Percentiles rank a stretch among this genome's conserved stretches.
Conservation (phyloP, 2,329 filamentous ascomycete species). For the Cadophora sp. region DNA sequence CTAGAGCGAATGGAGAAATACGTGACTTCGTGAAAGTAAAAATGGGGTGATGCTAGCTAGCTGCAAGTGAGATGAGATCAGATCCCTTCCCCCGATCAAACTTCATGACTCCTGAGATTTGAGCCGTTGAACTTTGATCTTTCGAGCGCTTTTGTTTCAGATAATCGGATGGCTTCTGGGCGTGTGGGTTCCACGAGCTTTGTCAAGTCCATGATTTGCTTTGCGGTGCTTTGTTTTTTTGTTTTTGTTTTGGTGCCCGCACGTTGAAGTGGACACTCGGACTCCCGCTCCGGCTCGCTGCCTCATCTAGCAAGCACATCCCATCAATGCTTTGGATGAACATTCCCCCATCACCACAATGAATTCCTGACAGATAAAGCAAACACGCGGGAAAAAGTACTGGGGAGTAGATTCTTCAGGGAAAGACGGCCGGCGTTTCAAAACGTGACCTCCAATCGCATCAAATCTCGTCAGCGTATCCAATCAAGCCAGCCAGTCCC, state of each 20-base stretch:
- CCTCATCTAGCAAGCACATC: background rate
- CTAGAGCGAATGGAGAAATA: background rate
- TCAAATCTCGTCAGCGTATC: background rate
- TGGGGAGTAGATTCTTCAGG: background rate
- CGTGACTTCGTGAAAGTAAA: background rate
- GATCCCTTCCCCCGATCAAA: background rate
- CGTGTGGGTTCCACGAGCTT: background rate
- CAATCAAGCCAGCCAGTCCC: background rate
- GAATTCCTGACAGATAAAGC: background rate
- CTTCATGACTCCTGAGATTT: constrained; percentile 3
- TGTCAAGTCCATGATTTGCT: background rate
- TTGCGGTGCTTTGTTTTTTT: background rate
- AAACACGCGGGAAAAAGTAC: background rate
- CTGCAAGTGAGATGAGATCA: constrained; percentile 2
- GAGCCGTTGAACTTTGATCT: background rate
- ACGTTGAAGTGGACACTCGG: background rate
- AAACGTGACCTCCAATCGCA: constrained; percentile 14
- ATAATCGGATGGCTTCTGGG: background rate
- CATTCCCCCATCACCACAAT: background rate
- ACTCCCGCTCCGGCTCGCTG: background rate
- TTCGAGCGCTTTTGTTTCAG: background rate
- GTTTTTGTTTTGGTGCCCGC: background rate
- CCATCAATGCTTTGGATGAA: background rate
- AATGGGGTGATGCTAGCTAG: background rate
- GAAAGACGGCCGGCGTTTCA: background rate